Conservation (phyloP, 2,329 filamentous ascomycete genomes). For the Epichloe uncinata region DNA sequence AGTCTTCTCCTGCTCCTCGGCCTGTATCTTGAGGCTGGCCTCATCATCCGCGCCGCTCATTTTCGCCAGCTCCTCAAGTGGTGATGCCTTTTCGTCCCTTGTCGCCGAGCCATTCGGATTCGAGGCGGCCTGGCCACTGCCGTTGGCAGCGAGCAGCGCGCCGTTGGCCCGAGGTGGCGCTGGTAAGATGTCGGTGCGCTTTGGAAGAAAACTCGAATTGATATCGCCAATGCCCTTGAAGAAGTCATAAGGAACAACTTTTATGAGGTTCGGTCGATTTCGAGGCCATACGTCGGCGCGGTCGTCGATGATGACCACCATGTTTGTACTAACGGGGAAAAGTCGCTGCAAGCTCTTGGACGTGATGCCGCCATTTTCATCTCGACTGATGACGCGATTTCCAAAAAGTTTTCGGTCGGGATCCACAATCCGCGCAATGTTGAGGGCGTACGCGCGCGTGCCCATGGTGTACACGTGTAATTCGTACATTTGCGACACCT, state of each 20-base stretch:
- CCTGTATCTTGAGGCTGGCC: constrained; percentile 57
- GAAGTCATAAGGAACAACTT: constrained; percentile 91
- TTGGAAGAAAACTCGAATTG: constrained; percentile 92
- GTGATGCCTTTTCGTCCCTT: constrained; percentile 21
- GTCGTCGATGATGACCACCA: constrained; percentile 99
- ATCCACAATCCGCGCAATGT: constrained; percentile 86
- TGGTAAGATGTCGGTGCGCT: constrained; percentile 44
- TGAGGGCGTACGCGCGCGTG: constrained; percentile 86
- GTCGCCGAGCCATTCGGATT: constrained; percentile 4
- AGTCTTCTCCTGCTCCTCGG: constrained; percentile 73
- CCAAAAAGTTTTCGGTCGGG: constrained; percentile 82
- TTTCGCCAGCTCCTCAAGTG: constrained; percentile 62
- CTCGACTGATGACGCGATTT: constrained; percentile 87
- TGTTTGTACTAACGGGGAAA: constrained; percentile 94
- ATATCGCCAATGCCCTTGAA: constrained; percentile 98
- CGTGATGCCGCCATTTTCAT: constrained; percentile 89
- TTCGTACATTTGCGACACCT: constrained; percentile 72
- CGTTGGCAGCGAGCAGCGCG: constrained; percentile 4
- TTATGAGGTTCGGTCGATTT: constrained; percentile 86
- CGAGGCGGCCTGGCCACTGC: background rate
- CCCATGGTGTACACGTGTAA: constrained; percentile 99
- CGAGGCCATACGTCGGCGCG: constrained; percentile 87
- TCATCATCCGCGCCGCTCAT: constrained; percentile 62
- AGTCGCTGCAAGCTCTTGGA: constrained; percentile 81
- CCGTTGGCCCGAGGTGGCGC: constrained; percentile 14